Evolutionary conservation across 2,329 filamentous ascomycete species (phyloP), one percentile per base, ranked within the genome.

Genomic region (Trichoderma harzianum): DNA sequence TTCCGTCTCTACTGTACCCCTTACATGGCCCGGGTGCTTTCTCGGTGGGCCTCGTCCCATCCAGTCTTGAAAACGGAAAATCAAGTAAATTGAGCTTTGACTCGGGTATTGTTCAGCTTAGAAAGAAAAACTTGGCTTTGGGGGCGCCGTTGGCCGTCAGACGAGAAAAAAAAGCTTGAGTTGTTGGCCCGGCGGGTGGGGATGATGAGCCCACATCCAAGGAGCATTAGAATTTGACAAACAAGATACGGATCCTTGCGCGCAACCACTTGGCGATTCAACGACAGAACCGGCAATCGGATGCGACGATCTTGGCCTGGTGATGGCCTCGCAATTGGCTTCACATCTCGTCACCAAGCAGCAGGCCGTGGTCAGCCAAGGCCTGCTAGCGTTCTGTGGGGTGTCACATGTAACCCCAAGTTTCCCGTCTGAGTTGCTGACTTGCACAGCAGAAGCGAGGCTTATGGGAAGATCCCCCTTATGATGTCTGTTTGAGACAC

Each of bases 101-200:
- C 66, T 69, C 66, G 66, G 32, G 66, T 57, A 69, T 69, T 62
- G 66, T 51, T 53, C 57, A 28, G 61, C 57, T 34, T 30, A 30
- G 28, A 30, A 69, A n/a, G 7, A 18, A 28, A 43, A 18, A 36
- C 24, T 30, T 16, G 28, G 21, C 11, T 14, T 58, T 39, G 6
- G 36, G 39, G 14, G 26, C 34, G n/a, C 55, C 32, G 66, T 34
- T 61, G 66, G 55, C 55, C 55, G 24, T 67, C 30, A 32, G 24
- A 28, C 51, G 64, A 67, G 36, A 43, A 39, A 39, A 39, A 32
- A 39, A 34, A 18, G 10, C 18, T 34, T 51, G 3, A 16, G 16
- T 39, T 6, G 51, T 47, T 36, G 61, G 36, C 5, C 61, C 16
- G 14, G 34, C 61, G 39, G 8, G 57, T 60, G 66, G 66, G 18